phyloP scores from a whole-genome alignment of 768 basidiomycete genomes.

The Leccinum arenicola region DNA sequence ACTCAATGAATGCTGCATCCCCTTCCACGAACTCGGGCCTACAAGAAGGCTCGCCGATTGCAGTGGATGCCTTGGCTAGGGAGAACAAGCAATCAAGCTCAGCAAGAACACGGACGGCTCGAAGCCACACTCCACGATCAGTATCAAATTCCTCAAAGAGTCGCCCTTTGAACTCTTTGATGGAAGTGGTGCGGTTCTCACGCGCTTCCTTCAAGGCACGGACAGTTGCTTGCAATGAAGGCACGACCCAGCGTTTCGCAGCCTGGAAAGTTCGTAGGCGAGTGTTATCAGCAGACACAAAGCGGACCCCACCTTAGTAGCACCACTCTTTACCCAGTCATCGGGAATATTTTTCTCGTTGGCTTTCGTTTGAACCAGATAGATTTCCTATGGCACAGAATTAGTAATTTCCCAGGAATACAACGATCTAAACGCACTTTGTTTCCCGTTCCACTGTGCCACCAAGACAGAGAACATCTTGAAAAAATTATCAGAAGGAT shows the following conservation, averaged over 20 bases:
- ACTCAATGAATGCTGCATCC: slow-evolving; percentile 79
- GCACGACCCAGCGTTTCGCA: slow-evolving; percentile 73
- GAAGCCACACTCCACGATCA: slow-evolving; percentile 78
- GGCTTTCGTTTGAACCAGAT: slow-evolving; percentile 73
- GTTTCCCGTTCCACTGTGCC: slow-evolving; percentile 80
- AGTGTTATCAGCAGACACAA: not conserved
- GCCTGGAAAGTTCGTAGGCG: slow-evolving; percentile 41
- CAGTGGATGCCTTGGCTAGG: slow-evolving; percentile 83
- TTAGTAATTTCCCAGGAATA: not conserved
- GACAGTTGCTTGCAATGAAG: slow-evolving; percentile 66
- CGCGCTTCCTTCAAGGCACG: slow-evolving; percentile 89
- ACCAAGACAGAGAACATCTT: slow-evolving; percentile 53
- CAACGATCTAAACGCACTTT: slow-evolving; percentile 47
- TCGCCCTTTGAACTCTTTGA: slow-evolving; percentile 80
- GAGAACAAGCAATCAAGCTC: slow-evolving; percentile 97
- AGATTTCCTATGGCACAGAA: slow-evolving; percentile 69
- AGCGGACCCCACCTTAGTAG: slow-evolving; percentile 63
- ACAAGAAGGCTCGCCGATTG: slow-evolving; percentile 92
- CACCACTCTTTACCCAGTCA: slow-evolving; percentile 77
- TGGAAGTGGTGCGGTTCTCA: slow-evolving; percentile 76
- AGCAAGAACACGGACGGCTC: slow-evolving; percentile 80
- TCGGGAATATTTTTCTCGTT: slow-evolving; percentile 65
- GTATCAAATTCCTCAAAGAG: slow-evolving; percentile 80
- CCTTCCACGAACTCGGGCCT: slow-evolving; percentile 84
- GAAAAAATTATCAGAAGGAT: slow-evolving; percentile 19